These are phyloP conservation scores for Cyamopsis tetragonoloba DNA, from an alignment of 306 rosid species.

Conservation along the genomic window DNA sequence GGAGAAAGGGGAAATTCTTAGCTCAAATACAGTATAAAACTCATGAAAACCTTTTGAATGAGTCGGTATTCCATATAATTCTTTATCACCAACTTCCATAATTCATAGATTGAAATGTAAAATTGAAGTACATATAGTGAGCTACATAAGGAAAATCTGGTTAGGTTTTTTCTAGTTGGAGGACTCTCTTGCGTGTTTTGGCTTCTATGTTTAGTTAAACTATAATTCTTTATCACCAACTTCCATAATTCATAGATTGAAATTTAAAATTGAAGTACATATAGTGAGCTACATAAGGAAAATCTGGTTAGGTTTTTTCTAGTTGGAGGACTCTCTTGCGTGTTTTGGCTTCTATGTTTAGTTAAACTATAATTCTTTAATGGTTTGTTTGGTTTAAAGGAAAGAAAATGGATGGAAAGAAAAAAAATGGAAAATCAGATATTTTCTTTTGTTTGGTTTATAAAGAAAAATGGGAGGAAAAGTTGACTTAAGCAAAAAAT, in stretches of 20 bases:
- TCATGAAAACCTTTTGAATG: not conserved
- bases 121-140: not conserved
- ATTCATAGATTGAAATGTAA: not conserved
- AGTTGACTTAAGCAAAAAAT: no score
- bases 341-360: conserved; percentile 7
- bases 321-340: not conserved
- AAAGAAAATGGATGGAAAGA: no score
- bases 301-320: conserved; percentile 5
- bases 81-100: conserved; percentile 1
- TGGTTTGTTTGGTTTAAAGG: no score
- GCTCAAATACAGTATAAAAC: not conserved
- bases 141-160: not conserved
- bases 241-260: not conserved
- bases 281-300: not conserved
- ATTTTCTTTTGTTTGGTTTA: no score
- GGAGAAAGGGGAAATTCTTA: conserved; percentile 3
- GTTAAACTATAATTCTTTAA: conserved; percentile 11
- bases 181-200: not conserved
- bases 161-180: not conserved
- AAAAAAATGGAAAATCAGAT: no score
- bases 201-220: conserved; percentile 14
- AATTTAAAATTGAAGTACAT: not conserved
- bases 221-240: not conserved
- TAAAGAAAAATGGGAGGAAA: no score
- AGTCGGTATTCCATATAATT: not conserved